Evolutionary conservation across 1,139 yeast genomes (phyloP).

Genomic region (Candida tetrigidarum): DNA sequence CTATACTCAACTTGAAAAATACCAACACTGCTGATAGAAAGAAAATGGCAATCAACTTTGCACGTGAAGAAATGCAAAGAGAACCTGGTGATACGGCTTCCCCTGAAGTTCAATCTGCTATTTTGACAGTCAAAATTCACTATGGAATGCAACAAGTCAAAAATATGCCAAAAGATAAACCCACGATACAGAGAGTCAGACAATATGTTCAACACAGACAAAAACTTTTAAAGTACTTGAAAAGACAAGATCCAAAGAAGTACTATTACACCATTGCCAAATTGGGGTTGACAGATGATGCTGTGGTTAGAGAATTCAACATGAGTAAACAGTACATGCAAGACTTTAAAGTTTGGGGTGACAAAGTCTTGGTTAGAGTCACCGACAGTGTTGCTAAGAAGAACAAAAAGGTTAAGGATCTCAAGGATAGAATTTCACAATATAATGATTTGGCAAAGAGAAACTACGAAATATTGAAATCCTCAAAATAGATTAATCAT

Average conservation of each 20-base stretch:
- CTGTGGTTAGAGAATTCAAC: slow-evolving; percentile 78
- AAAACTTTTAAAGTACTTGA: slow-evolving; percentile 77
- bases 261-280: slow-evolving; percentile 88
- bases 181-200: slow-evolving; percentile 70
- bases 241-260: slow-evolving; percentile 74
- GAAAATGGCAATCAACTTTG: slow-evolving; percentile 63
- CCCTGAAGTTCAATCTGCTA: slow-evolving; percentile 95
- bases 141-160: slow-evolving; percentile 78
- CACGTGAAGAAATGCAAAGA: slow-evolving; percentile 79
- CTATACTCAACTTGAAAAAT: slow-evolving; percentile 78
- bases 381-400: slow-evolving; percentile 37
- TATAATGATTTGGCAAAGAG: slow-evolving; percentile 47
- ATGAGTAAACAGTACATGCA: slow-evolving; percentile 86
- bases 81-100: slow-evolving; percentile 93
- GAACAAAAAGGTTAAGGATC: slow-evolving; percentile 35
- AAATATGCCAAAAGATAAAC: slow-evolving; percentile 72
- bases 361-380: slow-evolving; percentile 48
- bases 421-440: slow-evolving; percentile 45
- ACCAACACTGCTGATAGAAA: slow-evolving; percentile 62
- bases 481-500: neutral
- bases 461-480: slow-evolving; percentile 29
- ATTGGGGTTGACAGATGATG: slow-evolving; percentile 84
- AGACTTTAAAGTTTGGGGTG: slow-evolving; percentile 84
- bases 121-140: slow-evolving; percentile 79
- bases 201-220: slow-evolving; percentile 91